Base-by-base conservation (phyloP, 1,139 yeast species). In the Zygosaccharomyces pseudobailii region DNA sequence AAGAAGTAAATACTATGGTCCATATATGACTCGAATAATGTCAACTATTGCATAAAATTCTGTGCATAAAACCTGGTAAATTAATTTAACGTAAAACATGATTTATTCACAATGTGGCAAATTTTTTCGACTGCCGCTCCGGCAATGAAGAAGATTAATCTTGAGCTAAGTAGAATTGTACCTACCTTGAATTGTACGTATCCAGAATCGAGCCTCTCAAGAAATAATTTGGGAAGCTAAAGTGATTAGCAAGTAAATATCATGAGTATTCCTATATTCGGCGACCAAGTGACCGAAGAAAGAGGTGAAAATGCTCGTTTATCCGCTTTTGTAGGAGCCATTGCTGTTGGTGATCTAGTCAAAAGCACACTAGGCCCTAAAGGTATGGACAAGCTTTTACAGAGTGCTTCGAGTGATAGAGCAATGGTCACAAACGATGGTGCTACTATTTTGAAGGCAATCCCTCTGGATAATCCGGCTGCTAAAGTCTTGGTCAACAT, bases 281-380 rank as follows among this genome's bases (percentile, higher is more conserved):
- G 96, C 52, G 98, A 94, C 68, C 96, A 92, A 70, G 97, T 94
- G 48, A 84, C 94, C 6, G 98, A 92, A 70, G 98, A 92, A 70
- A 80, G 97, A 60, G 98, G 94, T 35, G 98, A 92, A 70, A 90
- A 90, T 71, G 98, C 98, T 45, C 89, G 97, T 72, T 76, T 89
- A 73, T 87, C 96, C 9, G 90, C 98, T 3, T 92, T 92, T 71
- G 96, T 92, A 20, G 98, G 98, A 43, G 98, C 98, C 55, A 92
- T 92, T 67, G 98, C 98, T 36, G 98, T 92, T 24, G 98, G 97
- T 43, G 98, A 92, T 68, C 76, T 92, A 54, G 97, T 92, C 40
- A 92, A 94, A 69, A 82, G 96, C 30, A 94, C 98, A 3, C 74
- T 92, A 57, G 98, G 98, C 8, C 98, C 98, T 55, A 92, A 92